Evolutionary conservation across 2,329 filamentous ascomycete species (phyloP), one percentile per base, ranked within the genome.

Genomic region (Periglandula ipomoeae): DNA sequence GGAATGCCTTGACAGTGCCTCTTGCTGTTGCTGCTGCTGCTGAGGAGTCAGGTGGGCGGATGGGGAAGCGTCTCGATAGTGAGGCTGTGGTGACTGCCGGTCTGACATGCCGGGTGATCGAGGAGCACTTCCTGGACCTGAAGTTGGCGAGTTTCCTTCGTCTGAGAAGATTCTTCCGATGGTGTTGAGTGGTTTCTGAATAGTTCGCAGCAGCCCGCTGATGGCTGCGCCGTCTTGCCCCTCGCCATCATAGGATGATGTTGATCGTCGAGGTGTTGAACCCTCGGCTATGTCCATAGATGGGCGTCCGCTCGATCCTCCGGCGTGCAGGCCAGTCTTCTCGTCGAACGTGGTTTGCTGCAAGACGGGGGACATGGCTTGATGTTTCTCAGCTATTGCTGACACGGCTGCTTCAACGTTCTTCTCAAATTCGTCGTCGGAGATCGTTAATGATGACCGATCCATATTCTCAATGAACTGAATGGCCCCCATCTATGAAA

Each of bases 381-480:
- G 79, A 59, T 96, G 89, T 59, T 87, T 88, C 67, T 96, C 91
- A 2, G 93, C 91, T 56, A 98, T 98, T 38, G 87, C 88, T 5
- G 89, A 95, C 3, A 98, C 94, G 7, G 93, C 90, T 4, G 86
- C 86, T 69, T 98, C 93, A n/a, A 98, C 94, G 56, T 95, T 90
- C 61, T 79, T 81, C 64, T 98, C 93, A 60, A 98, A 98, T 34
- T 97, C 93, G 49, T 93, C 89, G 60, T 98, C 90, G 2, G 85
- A 85, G 46, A 98, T 93, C 1, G 93, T 97, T 7, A 98, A 71
- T 23, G 85, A 91, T 1, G 93, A 97, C 40, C 90, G 84, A 66
- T 98, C 93, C 67, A 98, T 83, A 52, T 88, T 94, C 70, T 98
- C 93, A 57, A 98, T 87, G 65, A 98, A 98, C 59, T 95, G 89